Conservation (phyloP, 345 rosid genomes). For the Rhizophora mangle region DNA sequence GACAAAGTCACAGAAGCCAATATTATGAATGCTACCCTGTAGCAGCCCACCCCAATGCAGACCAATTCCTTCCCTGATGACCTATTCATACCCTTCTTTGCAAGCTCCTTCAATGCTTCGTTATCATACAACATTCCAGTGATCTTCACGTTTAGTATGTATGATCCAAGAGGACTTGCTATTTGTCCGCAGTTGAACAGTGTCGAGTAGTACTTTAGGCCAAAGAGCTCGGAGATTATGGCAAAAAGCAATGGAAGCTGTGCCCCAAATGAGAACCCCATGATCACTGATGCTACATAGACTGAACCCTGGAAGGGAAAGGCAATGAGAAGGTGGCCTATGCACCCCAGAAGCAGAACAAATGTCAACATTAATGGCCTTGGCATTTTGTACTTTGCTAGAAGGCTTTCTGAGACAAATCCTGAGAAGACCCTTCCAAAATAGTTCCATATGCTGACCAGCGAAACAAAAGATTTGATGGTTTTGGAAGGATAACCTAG, state of each 20-base stretch:
- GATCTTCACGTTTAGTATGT: constrained; percentile 65
- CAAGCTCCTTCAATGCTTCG: constrained; percentile 57
- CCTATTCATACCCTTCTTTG: constrained; percentile 43
- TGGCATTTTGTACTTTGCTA: constrained; percentile 55
- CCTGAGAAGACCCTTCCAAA: constrained; percentile 85
- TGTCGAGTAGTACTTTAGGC: constrained; percentile 86
- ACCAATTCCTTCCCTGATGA: constrained; percentile 58
- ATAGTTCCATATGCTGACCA: constrained; percentile 88
- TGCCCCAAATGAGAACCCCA: constrained; percentile 81
- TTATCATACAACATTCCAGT: constrained; percentile 65
- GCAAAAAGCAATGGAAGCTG: constrained; percentile 69
- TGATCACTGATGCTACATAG: constrained; percentile 63
- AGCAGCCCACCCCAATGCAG: constrained; percentile 63
- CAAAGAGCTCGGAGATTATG: constrained; percentile 83
- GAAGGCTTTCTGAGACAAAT: constrained; percentile 63
- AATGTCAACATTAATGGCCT: constrained; percentile 74
- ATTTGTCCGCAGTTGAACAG: constrained; percentile 80
- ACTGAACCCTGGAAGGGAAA: constrained; percentile 67
- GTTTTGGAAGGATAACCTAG: constrained; percentile 64
- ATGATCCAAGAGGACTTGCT: constrained; percentile 84
- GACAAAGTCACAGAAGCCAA: constrained; percentile 49
- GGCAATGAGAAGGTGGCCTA: constrained; percentile 68
- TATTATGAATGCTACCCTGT: constrained; percentile 52
- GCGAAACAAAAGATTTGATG: constrained; percentile 61
- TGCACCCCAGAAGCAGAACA: constrained; percentile 53